A percentile compares a stretch with the other conserved stretches of the same genome.
phyloP scores from a whole-genome alignment of 768 basidiomycete species.

The Naganishia antarctica region DNA sequence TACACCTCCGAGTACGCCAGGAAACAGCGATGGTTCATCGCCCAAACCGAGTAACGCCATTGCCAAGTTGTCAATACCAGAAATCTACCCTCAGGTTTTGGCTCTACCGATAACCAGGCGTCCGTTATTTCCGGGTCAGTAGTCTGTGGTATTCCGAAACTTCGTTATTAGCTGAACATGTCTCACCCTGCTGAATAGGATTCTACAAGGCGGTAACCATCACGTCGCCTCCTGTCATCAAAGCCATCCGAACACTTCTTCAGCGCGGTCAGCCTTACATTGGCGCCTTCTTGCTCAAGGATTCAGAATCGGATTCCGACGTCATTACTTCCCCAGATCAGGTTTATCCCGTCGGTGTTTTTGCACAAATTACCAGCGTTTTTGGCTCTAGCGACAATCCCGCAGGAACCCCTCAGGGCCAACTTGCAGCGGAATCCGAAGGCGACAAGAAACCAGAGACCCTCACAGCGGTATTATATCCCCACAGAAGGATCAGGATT shows the following conservation, averaged over 20 bases:
- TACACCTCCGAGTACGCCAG: constrained; percentile 17
- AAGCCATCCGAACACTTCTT: constrained; percentile 93
- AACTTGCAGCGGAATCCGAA: constrained; percentile 10
- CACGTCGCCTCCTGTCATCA: constrained; percentile 80
- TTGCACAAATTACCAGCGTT: constrained; percentile 92
- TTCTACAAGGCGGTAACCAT: constrained; percentile 98
- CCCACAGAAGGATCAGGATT: constrained; percentile 82
- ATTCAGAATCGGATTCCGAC: constrained; percentile 86
- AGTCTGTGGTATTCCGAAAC: background rate
- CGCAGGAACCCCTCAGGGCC: constrained; percentile 11
- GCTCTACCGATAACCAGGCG: constrained; percentile 91
- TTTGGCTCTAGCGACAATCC: constrained; percentile 38
- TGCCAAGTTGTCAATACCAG: constrained; percentile 78
- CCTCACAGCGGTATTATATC: constrained; percentile 90
- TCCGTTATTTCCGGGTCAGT: constrained; percentile 71
- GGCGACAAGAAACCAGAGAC: constrained; percentile 64
- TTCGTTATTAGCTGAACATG: background rate
- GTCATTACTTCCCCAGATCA: constrained; percentile 80
- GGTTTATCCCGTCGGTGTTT: constrained; percentile 89
- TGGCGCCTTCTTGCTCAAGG: constrained; percentile 92
- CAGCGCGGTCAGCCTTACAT: constrained; percentile 94
- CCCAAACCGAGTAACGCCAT: constrained; percentile 32
- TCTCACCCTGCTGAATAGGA: constrained; percentile 50
- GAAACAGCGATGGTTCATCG: constrained; percentile 1
- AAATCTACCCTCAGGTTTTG: constrained; percentile 85